Evolutionary conservation across 2,329 filamentous ascomycete genomes (phyloP), one percentile per base, ranked within the genome.

Genomic region (Chaetomium sp.): DNA sequence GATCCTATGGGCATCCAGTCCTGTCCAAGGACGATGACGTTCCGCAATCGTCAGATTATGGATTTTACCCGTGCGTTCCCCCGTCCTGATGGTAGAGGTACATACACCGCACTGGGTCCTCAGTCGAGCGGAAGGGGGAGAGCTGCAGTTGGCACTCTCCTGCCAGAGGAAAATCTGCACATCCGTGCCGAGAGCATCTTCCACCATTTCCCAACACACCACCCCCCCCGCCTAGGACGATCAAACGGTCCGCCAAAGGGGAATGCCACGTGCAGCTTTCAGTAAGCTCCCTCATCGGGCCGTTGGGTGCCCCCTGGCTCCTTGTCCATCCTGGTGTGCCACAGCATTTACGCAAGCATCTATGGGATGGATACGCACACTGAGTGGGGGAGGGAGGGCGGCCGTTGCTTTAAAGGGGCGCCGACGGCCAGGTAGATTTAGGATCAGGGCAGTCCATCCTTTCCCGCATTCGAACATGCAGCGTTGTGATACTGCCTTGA

Each of bases 241-340:
- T 71, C 67, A 69, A 69, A 69, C 69, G 25, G 42, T 56, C 50
- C 56, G 27, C 60, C 33, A 59, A 65, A 63, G 60, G 58, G 63
- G 60, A 57, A 69, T 64, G 65, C 71, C 70, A 71, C 70, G 66
- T 72, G 70, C 64, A 66, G 50, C 42, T 59, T 51, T 65, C 65
- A 62, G 66, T 60, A 62, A 33, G 35, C 60, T 66, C 60, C 66
- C 51, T 60, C 63, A 66, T 60, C 64, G 58, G 56, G 42, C 49
- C 23, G 23, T 42, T 54, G 63, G 49, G 29, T 56, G 53, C 67
- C 64, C 63, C 57, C 8, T 23, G 10, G 13, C 19, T 29, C 51
- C 64, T 27, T 60, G 64, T 27, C 60, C 35, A n/a, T 19, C 45
- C n/a, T 29, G 49, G 59, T 50, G 42, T 55, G 50, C 50, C 12